Evolutionary conservation across 768 basidiomycete genomes (phyloP).

Genomic region (Dictyophora rubrovolvata): DNA sequence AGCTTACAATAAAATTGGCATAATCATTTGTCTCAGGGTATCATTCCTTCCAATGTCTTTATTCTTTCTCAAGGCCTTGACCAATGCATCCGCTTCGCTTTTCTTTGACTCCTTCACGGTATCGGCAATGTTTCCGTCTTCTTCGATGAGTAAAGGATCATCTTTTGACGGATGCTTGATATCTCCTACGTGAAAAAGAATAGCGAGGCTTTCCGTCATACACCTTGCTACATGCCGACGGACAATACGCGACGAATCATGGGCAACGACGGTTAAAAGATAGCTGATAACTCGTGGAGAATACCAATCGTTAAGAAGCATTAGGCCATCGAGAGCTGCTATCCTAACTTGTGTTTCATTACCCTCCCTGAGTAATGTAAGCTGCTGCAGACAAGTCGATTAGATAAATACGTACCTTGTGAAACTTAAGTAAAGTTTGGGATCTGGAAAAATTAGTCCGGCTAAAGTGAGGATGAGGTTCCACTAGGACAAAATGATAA

Average conservation of each 20-base stretch:
- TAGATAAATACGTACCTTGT: constrained; percentile 53
- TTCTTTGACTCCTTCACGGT: constrained; percentile 58
- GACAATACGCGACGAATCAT: constrained; percentile 74
- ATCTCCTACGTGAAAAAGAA: constrained; percentile 84
- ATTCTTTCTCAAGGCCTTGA: constrained; percentile 82
- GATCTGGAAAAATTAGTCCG: constrained; percentile 67
- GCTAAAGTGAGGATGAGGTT: constrained; percentile 69
- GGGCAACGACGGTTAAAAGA: constrained; percentile 74
- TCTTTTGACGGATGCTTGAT: constrained; percentile 72
- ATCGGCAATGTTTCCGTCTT: constrained; percentile 66
- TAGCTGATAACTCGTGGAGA: constrained; percentile 78
- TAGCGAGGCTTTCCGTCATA: constrained; percentile 76
- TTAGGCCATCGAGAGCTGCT: constrained; percentile 86
- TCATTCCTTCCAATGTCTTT: constrained; percentile 76
- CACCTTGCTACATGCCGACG: constrained; percentile 81
- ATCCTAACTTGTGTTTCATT: constrained; percentile 88
- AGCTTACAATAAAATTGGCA: constrained; percentile 72
- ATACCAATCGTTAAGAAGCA: constrained; percentile 82
- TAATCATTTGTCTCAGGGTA: constrained; percentile 64
- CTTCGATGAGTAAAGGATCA: constrained; percentile 75
- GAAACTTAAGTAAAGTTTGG: constrained; percentile 72
- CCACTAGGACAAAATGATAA: constrained; percentile 41
- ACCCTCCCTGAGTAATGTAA: constrained; percentile 55
- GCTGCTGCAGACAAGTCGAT: constrained; percentile 3
- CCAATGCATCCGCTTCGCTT: constrained; percentile 73